Evolutionary conservation across 106 monocot genomes (phyloP), one percentile per base, ranked within the genome.

Genomic region (Allium sativum): DNA sequence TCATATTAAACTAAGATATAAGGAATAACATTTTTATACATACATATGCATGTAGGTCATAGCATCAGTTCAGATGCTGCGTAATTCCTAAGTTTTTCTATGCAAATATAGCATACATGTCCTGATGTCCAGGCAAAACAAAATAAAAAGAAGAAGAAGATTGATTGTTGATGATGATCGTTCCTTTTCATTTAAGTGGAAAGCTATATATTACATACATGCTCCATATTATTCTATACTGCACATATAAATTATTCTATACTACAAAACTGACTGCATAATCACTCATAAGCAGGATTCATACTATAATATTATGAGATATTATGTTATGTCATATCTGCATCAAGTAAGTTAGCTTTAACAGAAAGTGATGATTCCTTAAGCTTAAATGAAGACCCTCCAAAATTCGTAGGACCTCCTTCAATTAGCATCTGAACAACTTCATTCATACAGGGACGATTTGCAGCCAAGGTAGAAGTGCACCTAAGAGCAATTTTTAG

Each of bases 361-460:
- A 61, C 18, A 1, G 44, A 61, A 1, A 42, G 48, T 0, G 19
- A 43, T 18, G 70, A 68, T 8, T 68, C 44, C 60, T 75, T 77
- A 68, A 77, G 64, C 73, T 81, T 84, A 64, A 69, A 67, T 1
- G 71, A 77, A 6, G 74, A 69, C 1, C 62, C 46, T 3, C 46
- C 62, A 20, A 47, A 62, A 13, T 62, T 47, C 0, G 62, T 46
- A 9, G 76, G 55, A 7, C 71, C 72, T 2, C 72, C 74, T 57
- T 88, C 90, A 13, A 82, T 59, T 18, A 96, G 69, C 10, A 91
- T 66, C 72, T 96, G 96, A 7, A 91, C 91, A 9, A 88, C 84
- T 42, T 90, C 87, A 58, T 76, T 91, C 96, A 96, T 96, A 42
- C 91, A 68, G 3, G 96, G 96, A 47, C 96, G 79, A 1, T 79